A percentile compares a stretch with the other conserved stretches of the same genome.
phyloP scores from a whole-genome alignment of 352 stramenopile genomes.

The Pythium plurisporium region DNA sequence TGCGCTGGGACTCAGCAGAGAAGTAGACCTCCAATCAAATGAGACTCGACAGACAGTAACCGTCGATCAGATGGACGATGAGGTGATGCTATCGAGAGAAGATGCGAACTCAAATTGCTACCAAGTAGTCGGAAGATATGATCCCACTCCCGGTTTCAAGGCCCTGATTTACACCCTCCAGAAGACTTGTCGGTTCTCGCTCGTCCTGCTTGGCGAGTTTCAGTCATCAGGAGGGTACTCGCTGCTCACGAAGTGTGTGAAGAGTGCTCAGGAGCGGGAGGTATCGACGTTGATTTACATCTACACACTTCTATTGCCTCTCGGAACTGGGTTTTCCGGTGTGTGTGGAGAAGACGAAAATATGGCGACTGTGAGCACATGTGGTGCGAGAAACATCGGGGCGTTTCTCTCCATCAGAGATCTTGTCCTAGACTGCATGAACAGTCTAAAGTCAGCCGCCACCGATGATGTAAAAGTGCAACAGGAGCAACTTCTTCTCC shows the following conservation, averaged over 20 bases:
- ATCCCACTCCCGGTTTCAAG: conserved; percentile 47
- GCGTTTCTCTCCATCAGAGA: conserved; percentile 64
- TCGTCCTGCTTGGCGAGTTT: conserved; percentile 67
- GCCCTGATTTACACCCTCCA: conserved; percentile 54
- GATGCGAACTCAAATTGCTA: conserved; percentile 5
- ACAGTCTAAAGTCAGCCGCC: conserved; percentile 14
- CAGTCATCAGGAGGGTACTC: conserved; percentile 57
- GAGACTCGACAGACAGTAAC: conserved; percentile 1
- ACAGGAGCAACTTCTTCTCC: conserved; percentile 48
- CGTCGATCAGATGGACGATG: background rate
- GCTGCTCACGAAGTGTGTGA: conserved; percentile 40
- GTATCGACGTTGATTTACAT: conserved; percentile 46
- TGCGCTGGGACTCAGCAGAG: conserved; percentile 45
- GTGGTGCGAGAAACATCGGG: conserved; percentile 53
- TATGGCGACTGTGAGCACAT: conserved; percentile 36
- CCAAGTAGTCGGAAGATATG: conserved; percentile 41
- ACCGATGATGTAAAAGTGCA: conserved; percentile 3
- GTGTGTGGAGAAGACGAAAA: conserved; percentile 31
- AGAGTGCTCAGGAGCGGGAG: conserved; percentile 35
- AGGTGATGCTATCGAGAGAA: background rate
- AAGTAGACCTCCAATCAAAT: background rate
- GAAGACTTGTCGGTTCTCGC: conserved; percentile 53
- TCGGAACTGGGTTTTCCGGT: conserved; percentile 45
- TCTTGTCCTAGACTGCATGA: conserved; percentile 53
- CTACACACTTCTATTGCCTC: conserved; percentile 47